These are phyloP conservation scores for Corchorus olitorius DNA, from an alignment of 345 rosid species.

Conservation along the genomic window DNA sequence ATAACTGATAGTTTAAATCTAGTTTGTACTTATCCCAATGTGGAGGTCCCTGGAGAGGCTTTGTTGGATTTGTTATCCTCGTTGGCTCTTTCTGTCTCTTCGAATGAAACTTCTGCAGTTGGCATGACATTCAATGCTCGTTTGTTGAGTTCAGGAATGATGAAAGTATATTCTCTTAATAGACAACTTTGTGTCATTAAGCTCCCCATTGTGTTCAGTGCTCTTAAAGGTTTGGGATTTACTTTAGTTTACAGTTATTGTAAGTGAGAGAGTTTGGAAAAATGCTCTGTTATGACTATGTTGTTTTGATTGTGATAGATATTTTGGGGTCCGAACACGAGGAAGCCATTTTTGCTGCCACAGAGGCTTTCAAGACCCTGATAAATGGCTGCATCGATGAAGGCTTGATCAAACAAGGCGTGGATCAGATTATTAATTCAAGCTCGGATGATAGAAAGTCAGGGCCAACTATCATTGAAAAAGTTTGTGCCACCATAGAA, in stretches of 20 bases:
- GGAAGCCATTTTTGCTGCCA: slow-evolving; percentile 86
- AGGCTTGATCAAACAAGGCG: slow-evolving; percentile 71
- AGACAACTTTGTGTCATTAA: slow-evolving; percentile 67
- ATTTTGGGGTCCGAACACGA: slow-evolving; percentile 89
- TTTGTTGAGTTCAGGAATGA: slow-evolving; percentile 74
- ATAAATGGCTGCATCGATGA: slow-evolving; percentile 76
- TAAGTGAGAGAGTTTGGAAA: not conserved
- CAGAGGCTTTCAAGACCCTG: slow-evolving; percentile 69
- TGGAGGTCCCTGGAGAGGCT: slow-evolving; percentile 64
- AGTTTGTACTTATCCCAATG: slow-evolving; percentile 53
- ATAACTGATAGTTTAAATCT: slow-evolving; percentile 69
- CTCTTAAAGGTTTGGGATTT: slow-evolving; percentile 67
- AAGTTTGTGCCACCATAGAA: slow-evolving; percentile 72
- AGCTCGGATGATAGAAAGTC: slow-evolving; percentile 45
- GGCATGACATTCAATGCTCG: slow-evolving; percentile 73
- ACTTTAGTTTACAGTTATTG: not conserved
- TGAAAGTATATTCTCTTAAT: slow-evolving; percentile 61
- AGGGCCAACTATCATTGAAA: slow-evolving; percentile 79
- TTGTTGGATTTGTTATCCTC: slow-evolving; percentile 64
- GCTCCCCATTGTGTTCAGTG: slow-evolving; percentile 69
- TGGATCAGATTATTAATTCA: slow-evolving; percentile 51
- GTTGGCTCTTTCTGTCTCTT: slow-evolving; percentile 54
- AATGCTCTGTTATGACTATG: slow-evolving; percentile 3
- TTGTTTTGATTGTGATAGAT: slow-evolving; percentile 50
- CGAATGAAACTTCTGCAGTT: slow-evolving; percentile 69